A percentile compares a stretch with the other conserved stretches of the same genome.
These are phyloP conservation scores for Inga laurina DNA, from an alignment of 306 rosid species.

Conservation along the genomic window DNA sequence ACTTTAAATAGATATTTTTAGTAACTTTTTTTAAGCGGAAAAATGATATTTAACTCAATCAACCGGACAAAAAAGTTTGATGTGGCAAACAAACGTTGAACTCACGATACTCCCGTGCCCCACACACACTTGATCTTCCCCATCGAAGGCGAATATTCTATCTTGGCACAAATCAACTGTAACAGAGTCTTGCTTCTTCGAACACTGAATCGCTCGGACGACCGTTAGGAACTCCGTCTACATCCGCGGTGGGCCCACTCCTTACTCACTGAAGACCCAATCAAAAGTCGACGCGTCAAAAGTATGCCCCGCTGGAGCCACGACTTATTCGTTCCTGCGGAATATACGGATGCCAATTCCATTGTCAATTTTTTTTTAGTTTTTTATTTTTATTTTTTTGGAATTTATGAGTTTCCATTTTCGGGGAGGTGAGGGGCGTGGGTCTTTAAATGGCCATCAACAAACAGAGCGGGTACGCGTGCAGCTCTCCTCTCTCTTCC, in stretches of 20 bases:
- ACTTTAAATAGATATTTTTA: not conserved
- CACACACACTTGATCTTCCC: not conserved
- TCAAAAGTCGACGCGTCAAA: conserved; percentile 24
- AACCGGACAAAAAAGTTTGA: not conserved
- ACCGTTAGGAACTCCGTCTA: conserved; percentile 47
- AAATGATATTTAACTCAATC: not conserved
- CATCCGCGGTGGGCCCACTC: conserved; percentile 22
- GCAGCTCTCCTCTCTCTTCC: conserved; percentile 27
- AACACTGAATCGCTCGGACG: not conserved
- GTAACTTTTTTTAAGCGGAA: not conserved
- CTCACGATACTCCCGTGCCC: not conserved
- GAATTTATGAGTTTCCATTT: not conserved
- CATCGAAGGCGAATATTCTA: not conserved
- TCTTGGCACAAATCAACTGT: not conserved
- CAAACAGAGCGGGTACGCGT: conserved; percentile 53
- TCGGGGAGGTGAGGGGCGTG: not conserved
- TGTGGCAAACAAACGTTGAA: not conserved
- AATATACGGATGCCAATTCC: conserved; percentile 37
- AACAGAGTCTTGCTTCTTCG: conserved; percentile 9
- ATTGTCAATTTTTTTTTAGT: not conserved
- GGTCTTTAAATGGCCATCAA: conserved; percentile 36
- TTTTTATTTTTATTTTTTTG: not conserved
- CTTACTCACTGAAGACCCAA: not conserved
- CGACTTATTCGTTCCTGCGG: conserved; percentile 18
- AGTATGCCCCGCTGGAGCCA: conserved; percentile 30